A percentile compares a stretch with the other conserved stretches of the same genome.
phyloP scores from a whole-genome alignment of 75 land plant genomes.

The Azolla pinnata region DNA sequence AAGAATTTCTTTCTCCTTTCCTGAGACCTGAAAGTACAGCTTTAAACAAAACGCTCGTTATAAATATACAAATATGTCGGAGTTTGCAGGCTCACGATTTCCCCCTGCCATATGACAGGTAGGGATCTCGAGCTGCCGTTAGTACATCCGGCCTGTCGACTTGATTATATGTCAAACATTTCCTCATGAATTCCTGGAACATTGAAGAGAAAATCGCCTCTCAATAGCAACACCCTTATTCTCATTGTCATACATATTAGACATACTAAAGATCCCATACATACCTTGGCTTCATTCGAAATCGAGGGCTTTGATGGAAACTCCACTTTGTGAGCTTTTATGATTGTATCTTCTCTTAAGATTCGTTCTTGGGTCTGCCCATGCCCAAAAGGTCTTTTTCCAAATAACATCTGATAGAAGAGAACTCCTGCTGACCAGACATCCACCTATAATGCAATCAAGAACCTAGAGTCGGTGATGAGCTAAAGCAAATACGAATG shows the following conservation, averaged over 20 bases:
- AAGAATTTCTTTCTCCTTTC: too few relatives aligned
- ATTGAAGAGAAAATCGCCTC: too few relatives aligned
- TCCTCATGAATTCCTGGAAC: conserved; percentile 74
- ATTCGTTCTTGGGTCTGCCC: conserved; percentile 88
- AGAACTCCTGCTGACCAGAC: conserved; percentile 96
- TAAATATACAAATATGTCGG: too few relatives aligned
- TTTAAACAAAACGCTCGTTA: too few relatives aligned
- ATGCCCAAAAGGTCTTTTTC: conserved; percentile 92
- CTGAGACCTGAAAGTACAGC: too few relatives aligned
- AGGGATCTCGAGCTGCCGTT: conserved; percentile 83
- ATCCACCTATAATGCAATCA: too few relatives aligned
- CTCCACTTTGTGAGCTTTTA: conserved; percentile 86
- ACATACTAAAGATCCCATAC: background rate
- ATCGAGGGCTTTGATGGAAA: conserved; percentile 83
- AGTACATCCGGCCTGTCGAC: conserved; percentile 89
- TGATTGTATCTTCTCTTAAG: conserved; percentile 87
- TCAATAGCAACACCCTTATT: too few relatives aligned
- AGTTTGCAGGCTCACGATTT: conserved; percentile 32
- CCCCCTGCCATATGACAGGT: conserved; percentile 60
- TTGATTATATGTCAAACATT: conserved; percentile 86
- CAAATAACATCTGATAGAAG: conserved; percentile 95
- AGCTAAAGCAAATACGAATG: too few relatives aligned
- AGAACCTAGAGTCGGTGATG: too few relatives aligned
- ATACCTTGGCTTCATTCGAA: conserved; percentile 91
- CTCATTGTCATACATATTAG: too few relatives aligned